Percentiles rank a stretch among this genome's conserved stretches.
Evolutionary conservation across 129 eudicot genomes (phyloP).

Genomic region (sunflower (Helianthus annuus)): DNA sequence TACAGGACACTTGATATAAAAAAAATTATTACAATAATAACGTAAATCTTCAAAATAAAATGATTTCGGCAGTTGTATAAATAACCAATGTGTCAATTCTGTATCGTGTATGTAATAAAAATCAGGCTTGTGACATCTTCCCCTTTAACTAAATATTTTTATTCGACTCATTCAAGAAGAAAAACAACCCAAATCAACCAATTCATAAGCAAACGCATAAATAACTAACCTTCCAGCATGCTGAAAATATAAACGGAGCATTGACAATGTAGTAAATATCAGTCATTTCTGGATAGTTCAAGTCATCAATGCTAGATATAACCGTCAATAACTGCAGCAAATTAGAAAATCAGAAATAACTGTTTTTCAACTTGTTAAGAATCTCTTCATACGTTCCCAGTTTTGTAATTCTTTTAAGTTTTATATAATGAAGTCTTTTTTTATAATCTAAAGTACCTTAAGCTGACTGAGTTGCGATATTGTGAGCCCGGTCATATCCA

Average conservation of each 20-base stretch:
- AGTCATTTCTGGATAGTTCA: conserved; percentile 95
- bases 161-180: not conserved
- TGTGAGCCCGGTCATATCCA: conserved; percentile 95
- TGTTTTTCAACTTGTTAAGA: not conserved
- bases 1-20: no score
- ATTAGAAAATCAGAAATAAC: not conserved
- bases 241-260: conserved; percentile 94
- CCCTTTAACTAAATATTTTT: not conserved
- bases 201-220: not conserved
- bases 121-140: not conserved
- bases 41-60: not conserved
- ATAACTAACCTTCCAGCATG: conserved; percentile 88
- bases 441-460: conserved; percentile 49
- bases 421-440: not conserved
- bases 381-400: not conserved
- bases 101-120: not conserved
- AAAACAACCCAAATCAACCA: not conserved
- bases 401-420: conserved; percentile 7
- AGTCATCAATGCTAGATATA: conserved; percentile 89
- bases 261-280: conserved; percentile 89
- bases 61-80: not conserved
- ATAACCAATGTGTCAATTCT: not conserved
- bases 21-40: not conserved
- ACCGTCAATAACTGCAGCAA: conserved; percentile 81
- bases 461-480: conserved; percentile 82